Percentiles rank a stretch among this genome's conserved stretches.
phyloP scores from a whole-genome alignment of 2,329 filamentous ascomycete genomes.

The Aspergillus clavatus region DNA sequence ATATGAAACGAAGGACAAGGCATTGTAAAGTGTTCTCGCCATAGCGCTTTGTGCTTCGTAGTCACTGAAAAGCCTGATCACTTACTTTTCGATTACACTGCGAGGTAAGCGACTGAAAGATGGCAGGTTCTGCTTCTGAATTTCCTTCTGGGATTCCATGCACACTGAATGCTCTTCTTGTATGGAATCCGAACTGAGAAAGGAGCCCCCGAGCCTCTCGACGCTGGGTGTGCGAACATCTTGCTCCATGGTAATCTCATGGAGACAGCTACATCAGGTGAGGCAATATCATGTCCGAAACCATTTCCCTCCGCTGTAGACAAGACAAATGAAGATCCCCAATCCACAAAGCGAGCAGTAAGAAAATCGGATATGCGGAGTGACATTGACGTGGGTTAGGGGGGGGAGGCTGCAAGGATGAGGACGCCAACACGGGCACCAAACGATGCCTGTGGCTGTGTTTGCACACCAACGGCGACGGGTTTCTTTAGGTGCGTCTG shows the following conservation, averaged over 20 bases:
- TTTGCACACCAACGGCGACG: background rate
- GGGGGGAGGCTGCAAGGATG: background rate
- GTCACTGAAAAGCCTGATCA: conserved; percentile 8
- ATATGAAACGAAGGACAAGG: background rate
- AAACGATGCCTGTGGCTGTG: conserved; percentile 1
- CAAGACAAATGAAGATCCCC: background rate
- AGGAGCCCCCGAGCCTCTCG: conserved; percentile 13
- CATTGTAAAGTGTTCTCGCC: conserved; percentile 1
- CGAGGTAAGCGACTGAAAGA: conserved; percentile 24
- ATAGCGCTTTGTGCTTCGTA: background rate
- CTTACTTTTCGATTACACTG: conserved; percentile 29
- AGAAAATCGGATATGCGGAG: background rate
- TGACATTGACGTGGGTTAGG: background rate
- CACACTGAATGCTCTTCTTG: conserved; percentile 8
- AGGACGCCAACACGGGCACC: background rate
- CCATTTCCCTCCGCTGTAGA: conserved; percentile 12
- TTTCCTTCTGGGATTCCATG: conserved; percentile 2
- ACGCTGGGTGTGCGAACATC: conserved; percentile 16
- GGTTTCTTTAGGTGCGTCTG: background rate
- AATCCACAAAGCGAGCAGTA: background rate
- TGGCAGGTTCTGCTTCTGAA: conserved; percentile 7
- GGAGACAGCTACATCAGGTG: conserved; percentile 15
- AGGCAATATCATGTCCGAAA: conserved; percentile 10
- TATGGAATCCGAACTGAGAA: conserved; percentile 1
- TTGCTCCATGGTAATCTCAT: conserved; percentile 20